Evolutionary conservation across 2,329 filamentous ascomycete species (phyloP).

Genomic region (Fusarium nygamai): DNA sequence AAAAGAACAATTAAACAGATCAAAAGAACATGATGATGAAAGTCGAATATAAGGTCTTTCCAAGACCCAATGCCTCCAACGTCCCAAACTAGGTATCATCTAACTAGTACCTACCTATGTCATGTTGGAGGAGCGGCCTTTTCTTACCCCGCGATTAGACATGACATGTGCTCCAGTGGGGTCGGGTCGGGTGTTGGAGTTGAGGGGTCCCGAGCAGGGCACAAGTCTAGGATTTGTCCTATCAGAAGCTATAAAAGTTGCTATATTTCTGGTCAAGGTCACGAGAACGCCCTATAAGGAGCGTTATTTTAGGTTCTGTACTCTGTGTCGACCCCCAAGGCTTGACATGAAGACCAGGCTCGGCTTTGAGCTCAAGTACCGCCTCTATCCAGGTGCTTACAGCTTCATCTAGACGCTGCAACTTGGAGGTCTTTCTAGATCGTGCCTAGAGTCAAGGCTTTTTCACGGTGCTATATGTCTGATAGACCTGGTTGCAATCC

Average conservation of each 20-base stretch:
- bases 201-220: background rate
- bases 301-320: background rate
- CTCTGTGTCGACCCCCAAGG: background rate
- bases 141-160: constrained; percentile 24
- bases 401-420: background rate
- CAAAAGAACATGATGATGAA: background rate
- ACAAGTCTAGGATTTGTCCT: constrained; percentile 5
- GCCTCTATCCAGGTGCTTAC: background rate
- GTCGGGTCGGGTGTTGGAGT: background rate
- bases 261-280: constrained; percentile 23
- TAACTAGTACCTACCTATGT: background rate
- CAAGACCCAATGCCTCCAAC: background rate
- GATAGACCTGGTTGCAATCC: background rate
- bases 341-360: background rate
- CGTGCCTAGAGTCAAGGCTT: background rate
- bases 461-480: background rate
- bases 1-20: background rate
- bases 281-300: constrained; percentile 7
- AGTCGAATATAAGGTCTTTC: background rate
- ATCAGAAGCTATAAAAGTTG: constrained; percentile 21
- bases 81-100: background rate
- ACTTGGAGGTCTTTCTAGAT: background rate
- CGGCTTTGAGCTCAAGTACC: background rate
- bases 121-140: constrained; percentile 25
- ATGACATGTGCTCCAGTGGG: background rate